Conservation (phyloP, 495 filamentous ascomycete species). For the Hamigera avellanea region DNA sequence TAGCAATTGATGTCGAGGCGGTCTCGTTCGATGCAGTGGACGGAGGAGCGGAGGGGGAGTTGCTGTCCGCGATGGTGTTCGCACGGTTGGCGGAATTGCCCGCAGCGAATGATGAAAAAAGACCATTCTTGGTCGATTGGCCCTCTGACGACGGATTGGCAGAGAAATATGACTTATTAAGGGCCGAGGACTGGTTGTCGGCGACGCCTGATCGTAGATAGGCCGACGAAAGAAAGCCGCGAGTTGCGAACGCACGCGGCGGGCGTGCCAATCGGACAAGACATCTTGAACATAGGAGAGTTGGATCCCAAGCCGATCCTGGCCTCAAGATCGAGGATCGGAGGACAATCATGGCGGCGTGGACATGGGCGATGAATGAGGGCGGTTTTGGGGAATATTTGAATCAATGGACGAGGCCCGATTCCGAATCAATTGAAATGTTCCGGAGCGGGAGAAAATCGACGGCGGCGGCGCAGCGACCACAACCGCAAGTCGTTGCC, state of each 20-base stretch:
- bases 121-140: constrained; percentile 10
- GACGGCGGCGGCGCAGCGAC: constrained; percentile 21
- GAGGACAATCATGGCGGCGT: constrained; percentile 31
- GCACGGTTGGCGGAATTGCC: constrained; percentile 5
- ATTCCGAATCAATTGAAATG: neutral
- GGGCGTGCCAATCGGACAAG: constrained; percentile 11
- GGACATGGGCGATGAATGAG: constrained; percentile 4
- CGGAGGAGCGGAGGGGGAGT: neutral
- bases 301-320: constrained; percentile 19
- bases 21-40: neutral
- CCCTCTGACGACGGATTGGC: constrained; percentile 16
- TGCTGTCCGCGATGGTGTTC: neutral
- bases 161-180: constrained; percentile 34
- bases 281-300: constrained; percentile 22
- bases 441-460: constrained; percentile 11
- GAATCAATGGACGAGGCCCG: neutral
- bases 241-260: constrained; percentile 10
- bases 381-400: constrained; percentile 4
- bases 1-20: constrained; percentile 4
- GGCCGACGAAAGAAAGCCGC: constrained; percentile 24
- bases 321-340: constrained; percentile 28
- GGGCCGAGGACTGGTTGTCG: constrained; percentile 12
- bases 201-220: constrained; percentile 18
- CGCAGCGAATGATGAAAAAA: constrained; percentile 19
- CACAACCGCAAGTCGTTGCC: constrained; percentile 14